Evolutionary conservation across 305 asterid genomes (phyloP).

Genomic region (Fraxinus latifolia): DNA sequence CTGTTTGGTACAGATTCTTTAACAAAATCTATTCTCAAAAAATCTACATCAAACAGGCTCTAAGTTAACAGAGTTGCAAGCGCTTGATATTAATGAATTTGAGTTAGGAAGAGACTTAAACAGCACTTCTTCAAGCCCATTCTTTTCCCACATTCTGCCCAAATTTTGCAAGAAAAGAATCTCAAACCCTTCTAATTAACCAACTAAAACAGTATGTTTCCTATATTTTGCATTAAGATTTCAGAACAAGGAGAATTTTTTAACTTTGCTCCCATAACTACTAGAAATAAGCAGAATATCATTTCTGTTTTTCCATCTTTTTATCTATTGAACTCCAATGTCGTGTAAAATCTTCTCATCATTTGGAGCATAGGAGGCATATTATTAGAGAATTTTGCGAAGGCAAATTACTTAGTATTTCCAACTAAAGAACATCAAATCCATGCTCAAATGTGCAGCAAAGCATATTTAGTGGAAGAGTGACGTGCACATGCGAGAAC

Average conservation of each 20-base stretch:
- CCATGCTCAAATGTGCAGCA: slow-evolving; percentile 17
- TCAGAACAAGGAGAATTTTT: neutral
- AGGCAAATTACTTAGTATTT: neutral
- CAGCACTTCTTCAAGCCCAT: slow-evolving; percentile 11
- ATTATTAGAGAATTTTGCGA: neutral
- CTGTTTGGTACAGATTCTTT: neutral
- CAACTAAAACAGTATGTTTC: neutral
- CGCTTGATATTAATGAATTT: slow-evolving; percentile 17
- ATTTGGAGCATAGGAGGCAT: neutral
- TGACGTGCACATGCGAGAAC: slow-evolving; percentile 1
- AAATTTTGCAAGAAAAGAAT: slow-evolving; percentile 6
- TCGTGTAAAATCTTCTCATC: neutral
- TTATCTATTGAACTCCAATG: neutral
- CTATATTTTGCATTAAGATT: neutral
- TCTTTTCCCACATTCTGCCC: slow-evolving; percentile 5
- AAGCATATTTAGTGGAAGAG: slow-evolving; percentile 1
- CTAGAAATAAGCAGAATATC: neutral
- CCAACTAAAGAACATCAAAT: neutral
- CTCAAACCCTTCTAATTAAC: neutral
- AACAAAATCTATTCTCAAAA: neutral
- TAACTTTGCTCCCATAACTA: neutral
- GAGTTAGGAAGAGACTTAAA: slow-evolving; percentile 15
- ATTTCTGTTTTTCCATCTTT: neutral
- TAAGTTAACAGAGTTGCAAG: slow-evolving; percentile 14
- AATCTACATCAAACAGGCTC: neutral